Percentiles rank a stretch among this genome's conserved stretches.
These are phyloP conservation scores for Metschnikowia similis DNA, from an alignment of 805 yeast species.

Conservation along the genomic window DNA sequence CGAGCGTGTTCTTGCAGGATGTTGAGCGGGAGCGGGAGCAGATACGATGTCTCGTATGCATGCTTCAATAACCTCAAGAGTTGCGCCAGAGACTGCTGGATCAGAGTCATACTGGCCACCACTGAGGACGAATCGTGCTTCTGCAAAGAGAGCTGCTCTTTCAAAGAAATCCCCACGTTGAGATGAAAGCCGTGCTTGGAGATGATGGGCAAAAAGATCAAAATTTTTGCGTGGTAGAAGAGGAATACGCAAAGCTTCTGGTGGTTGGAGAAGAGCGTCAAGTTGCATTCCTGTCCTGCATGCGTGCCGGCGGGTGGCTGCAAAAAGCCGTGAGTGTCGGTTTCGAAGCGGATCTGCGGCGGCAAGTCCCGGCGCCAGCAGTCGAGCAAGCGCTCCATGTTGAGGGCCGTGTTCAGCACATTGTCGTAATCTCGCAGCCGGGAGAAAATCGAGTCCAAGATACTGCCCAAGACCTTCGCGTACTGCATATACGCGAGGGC, in stretches of 20 bases:
- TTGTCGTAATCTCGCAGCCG: conserved; percentile 42
- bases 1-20: conserved; percentile 60
- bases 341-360: conserved; percentile 52
- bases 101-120: conserved; percentile 56
- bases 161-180: conserved; percentile 38
- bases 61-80: conserved; percentile 50
- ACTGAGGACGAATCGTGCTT: conserved; percentile 25
- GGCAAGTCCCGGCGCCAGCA: conserved; percentile 77
- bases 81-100: conserved; percentile 66
- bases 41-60: conserved; percentile 34
- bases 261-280: conserved; percentile 35
- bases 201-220: conserved; percentile 39
- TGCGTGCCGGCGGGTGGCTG: conserved; percentile 23
- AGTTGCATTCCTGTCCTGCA: conserved; percentile 15
- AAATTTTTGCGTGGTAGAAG: conserved; percentile 40
- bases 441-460: conserved; percentile 66
- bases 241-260: conserved; percentile 50
- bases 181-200: conserved; percentile 40
- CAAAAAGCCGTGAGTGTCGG: conserved; percentile 55
- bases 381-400: conserved; percentile 64
- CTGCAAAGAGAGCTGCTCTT: conserved; percentile 35
- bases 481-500: conserved; percentile 65
- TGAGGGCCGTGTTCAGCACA: conserved; percentile 22
- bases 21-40: conserved; percentile 62
- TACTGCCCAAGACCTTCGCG: conserved; percentile 67